Conservation (phyloP, 306 rosid species). For the Rosa rugosa region DNA sequence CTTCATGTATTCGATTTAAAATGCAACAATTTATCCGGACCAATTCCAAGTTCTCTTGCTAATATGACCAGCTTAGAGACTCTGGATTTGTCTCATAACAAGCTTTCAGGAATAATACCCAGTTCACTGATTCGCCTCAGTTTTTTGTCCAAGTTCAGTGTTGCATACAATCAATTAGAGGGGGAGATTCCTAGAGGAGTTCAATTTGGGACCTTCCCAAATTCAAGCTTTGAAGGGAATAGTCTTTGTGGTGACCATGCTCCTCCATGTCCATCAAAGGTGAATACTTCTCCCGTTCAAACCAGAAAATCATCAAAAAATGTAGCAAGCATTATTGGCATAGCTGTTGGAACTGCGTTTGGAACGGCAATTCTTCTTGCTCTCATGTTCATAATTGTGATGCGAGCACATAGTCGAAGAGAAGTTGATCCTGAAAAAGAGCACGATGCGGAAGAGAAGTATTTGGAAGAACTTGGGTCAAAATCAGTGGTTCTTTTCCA, state of each 20-base stretch:
- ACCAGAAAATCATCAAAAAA: slow-evolving; percentile 7
- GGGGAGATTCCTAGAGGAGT: slow-evolving; percentile 47
- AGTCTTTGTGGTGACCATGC: slow-evolving; percentile 37
- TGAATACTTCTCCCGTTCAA: not conserved
- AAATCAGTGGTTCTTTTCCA: slow-evolving; percentile 37
- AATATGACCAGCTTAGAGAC: slow-evolving; percentile 47
- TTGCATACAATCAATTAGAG: slow-evolving; percentile 43
- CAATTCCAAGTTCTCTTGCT: slow-evolving; percentile 35
- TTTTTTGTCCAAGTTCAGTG: slow-evolving; percentile 52
- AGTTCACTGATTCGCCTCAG: slow-evolving; percentile 33
- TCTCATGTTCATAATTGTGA: slow-evolving; percentile 24
- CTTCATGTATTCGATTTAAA: slow-evolving; percentile 49
- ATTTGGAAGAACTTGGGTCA: slow-evolving; percentile 35
- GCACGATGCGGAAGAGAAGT: slow-evolving; percentile 13
- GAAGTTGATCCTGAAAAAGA: slow-evolving; percentile 42
- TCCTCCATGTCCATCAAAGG: slow-evolving; percentile 7
- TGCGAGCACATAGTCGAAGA: slow-evolving; percentile 24
- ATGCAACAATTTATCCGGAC: slow-evolving; percentile 41
- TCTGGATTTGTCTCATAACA: slow-evolving; percentile 53
- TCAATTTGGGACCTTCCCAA: slow-evolving; percentile 50
- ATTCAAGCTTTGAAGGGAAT: slow-evolving; percentile 55
- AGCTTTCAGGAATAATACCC: slow-evolving; percentile 45
- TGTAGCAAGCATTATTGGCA: slow-evolving; percentile 27
- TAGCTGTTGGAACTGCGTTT: slow-evolving; percentile 26
- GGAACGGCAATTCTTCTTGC: slow-evolving; percentile 29